Evolutionary conservation across 768 basidiomycete species (phyloP), one percentile per base, ranked within the genome.

Genomic region (Phylloporus sp.): DNA sequence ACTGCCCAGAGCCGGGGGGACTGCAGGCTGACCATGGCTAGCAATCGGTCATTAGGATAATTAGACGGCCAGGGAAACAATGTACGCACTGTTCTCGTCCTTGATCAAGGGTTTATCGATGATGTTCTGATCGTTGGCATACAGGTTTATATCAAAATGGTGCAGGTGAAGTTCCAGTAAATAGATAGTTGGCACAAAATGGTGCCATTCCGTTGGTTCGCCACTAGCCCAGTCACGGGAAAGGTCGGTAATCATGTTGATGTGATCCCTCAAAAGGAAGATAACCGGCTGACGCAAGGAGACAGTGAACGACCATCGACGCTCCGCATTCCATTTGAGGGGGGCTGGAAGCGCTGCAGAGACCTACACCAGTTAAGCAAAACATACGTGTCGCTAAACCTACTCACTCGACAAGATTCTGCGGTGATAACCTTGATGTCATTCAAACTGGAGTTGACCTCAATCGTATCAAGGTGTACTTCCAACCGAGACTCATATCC

Each of bases 41-140:
- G 45, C 16, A 44, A 32, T 20, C 38, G 44, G 34, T 31, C 34
- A 48, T 43, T 29, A 8, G 51, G n/a, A 29, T 41, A 45, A 42
- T n/a, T 28, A 44, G 20, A 45, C 23, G 16, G 5, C n/a, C 22
- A 24, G 41, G 12, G 45, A 36, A 15, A 41, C 29, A 12, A 24
- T 36, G 16, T 32, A 56, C 69, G 49, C 60, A 93, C 93, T 85
- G 65, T 98, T 97, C 59, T 92, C 88, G n/a, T 92, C 87, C 50
- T 71, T 73, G 50, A 84, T 73, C 29, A 85, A 71, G 3, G 94
- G 92, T 54, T 88, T 89, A 72, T 97, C 92, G 45, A 98, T 89
- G 63, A 98, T 91, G 63, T 98, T 98, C 63, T 93, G 92, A 68
- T 98, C 95, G 63, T 98, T 98, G 46, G 90, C 82, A 63, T 91